A percentile compares a stretch with the other conserved stretches of the same genome.
These are phyloP conservation scores for Pythium folliculosum DNA, from an alignment of 352 stramenopile genomes.

Conservation along the genomic window DNA sequence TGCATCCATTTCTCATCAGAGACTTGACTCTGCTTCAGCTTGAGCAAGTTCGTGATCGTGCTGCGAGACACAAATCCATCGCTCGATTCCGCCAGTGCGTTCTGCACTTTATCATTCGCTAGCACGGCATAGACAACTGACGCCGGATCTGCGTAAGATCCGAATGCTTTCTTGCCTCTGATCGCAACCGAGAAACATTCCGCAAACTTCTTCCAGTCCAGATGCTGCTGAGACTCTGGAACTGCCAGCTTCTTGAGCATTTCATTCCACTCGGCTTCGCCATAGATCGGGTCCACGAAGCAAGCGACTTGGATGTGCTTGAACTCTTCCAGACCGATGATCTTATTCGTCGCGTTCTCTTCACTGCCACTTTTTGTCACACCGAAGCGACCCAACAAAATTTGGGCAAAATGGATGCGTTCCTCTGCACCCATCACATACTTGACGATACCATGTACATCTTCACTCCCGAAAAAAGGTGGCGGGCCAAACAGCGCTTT, in stretches of 20 bases:
- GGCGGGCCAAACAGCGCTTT: slow-evolving; percentile 56
- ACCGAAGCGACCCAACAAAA: slow-evolving; percentile 43
- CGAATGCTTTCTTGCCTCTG: slow-evolving; percentile 39
- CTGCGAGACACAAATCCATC: slow-evolving; percentile 43
- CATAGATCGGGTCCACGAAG: slow-evolving; percentile 32
- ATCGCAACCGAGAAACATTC: slow-evolving; percentile 35
- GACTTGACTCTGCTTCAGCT: slow-evolving; percentile 38
- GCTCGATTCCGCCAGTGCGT: slow-evolving; percentile 36
- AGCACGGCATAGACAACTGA: slow-evolving; percentile 50
- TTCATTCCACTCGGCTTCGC: slow-evolving; percentile 35
- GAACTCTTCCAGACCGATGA: slow-evolving; percentile 40
- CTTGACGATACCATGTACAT: slow-evolving; percentile 42
- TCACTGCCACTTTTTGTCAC: slow-evolving; percentile 7
- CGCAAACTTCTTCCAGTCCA: slow-evolving; percentile 57
- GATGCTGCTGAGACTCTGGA: slow-evolving; percentile 17
- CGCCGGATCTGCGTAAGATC: slow-evolving; percentile 30
- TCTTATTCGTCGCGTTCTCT: slow-evolving; percentile 16
- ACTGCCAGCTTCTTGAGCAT: slow-evolving; percentile 36
- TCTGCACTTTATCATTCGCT: slow-evolving; percentile 50
- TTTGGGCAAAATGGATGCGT: slow-evolving; percentile 45
- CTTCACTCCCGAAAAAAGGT: slow-evolving; percentile 53
- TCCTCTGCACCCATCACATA: slow-evolving; percentile 48
- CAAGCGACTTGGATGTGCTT: slow-evolving; percentile 37
- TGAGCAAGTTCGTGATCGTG: slow-evolving; percentile 53
- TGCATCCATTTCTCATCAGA: slow-evolving; percentile 55